Percentiles rank a stretch among this genome's conserved stretches.
phyloP scores from a whole-genome alignment of 192 early-diverging fungal genomes.

The Polychytrium aggregatum region DNA sequence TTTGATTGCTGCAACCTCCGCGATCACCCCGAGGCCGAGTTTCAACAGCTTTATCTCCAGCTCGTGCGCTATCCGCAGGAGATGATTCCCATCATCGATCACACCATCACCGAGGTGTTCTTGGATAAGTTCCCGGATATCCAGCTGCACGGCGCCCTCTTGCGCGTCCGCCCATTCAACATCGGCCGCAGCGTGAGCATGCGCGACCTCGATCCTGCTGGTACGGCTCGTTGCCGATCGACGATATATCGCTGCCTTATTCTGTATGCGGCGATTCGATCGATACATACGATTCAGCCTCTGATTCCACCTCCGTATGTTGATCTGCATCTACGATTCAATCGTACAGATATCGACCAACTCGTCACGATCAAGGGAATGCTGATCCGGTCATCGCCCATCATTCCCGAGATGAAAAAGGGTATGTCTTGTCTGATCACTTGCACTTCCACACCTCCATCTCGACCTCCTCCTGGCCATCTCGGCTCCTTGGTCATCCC shows the following conservation, averaged over 20 bases:
- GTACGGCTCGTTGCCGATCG: constrained; percentile 18
- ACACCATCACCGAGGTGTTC: constrained; percentile 65
- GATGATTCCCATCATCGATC: constrained; percentile 90
- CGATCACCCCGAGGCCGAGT: constrained; percentile 49
- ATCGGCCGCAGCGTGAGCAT: constrained; percentile 67
- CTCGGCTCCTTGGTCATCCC: no score
- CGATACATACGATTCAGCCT: no score
- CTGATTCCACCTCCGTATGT: constrained; percentile 4
- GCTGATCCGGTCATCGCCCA: constrained; percentile 78
- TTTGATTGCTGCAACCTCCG: constrained; percentile 77
- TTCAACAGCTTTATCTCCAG: constrained; percentile 74
- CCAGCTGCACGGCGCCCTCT: constrained; percentile 20
- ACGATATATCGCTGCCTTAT: no score
- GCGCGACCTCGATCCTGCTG: constrained; percentile 84
- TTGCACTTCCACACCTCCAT: no score
- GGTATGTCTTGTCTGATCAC: constrained; percentile 26
- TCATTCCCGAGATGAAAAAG: constrained; percentile 90
- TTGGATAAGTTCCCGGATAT: constrained; percentile 53
- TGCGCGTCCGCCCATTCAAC: constrained; percentile 78
- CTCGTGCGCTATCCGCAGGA: constrained; percentile 90
- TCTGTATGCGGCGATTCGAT: no score
- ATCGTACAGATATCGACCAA: constrained; percentile 80
- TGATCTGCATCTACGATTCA: no score
- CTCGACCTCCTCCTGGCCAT: no score
- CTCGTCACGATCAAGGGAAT: constrained; percentile 90